Evolutionary conservation across 2,329 filamentous ascomycete species (phyloP), one percentile per base, ranked within the genome.

Genomic region (Alternaria sp.): DNA sequence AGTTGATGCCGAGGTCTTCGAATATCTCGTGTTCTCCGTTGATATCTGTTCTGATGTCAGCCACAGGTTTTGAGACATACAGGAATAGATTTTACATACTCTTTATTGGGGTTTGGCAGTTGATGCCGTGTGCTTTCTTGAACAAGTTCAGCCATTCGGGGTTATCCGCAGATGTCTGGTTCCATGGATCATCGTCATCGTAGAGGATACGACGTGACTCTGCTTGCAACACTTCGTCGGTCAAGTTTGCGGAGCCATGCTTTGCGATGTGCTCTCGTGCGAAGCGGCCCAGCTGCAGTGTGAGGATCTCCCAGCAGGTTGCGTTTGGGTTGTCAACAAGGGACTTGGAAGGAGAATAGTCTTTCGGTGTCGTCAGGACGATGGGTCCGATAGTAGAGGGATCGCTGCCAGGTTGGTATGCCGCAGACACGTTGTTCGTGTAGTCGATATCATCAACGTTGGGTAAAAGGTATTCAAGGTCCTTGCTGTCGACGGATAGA

Each of bases 251-350:
- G 15, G 80, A 68, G 2, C 82, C 73, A 45, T 82, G 78, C 41
- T 78, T 61, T 25, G 75, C 72, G 5, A 77, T 76, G 15, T 79
- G 69, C 63, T 82, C 75, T 56, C 81, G 80, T 6, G 82, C 83
- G 59, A 80, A 85, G 37, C 75, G 79, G 33, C 83, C 83, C 6
- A 85, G 73, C 10, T 80, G 74, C 1, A 85, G 75, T 0, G 84
- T 85, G 12, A 85, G 71, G 12, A 85, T 81, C 59, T 85, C 84
- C 84, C 84, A 85, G 69, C 83, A 85, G 1, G 83, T 85, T 2
- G 74, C 76, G 37, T 70, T 74, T 3, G 67, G 66, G 44, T 76
- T 68, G 33, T 37, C 21, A 6, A 61, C 46, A 3, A 59, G 44
- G 15, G 61, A 60, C 9, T 58, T 55, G 2, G 68, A 61, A 3